Conservation (phyloP, 768 basidiomycete species). For the Podaxis sp. region DNA sequence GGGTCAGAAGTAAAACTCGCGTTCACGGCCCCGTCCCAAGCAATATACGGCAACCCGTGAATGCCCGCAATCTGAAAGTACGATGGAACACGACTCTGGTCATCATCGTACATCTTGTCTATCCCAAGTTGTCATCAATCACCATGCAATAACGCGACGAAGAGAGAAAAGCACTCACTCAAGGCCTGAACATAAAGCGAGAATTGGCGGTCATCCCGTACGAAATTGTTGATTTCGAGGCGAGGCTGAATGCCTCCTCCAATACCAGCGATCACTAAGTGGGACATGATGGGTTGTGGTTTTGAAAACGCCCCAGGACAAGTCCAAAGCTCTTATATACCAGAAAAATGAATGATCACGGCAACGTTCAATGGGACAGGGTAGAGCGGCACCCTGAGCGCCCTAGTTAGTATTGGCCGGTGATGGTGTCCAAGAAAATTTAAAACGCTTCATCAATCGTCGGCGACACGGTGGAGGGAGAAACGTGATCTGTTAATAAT, state of each 20-base stretch:
- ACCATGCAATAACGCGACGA: background rate
- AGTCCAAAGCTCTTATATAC: background rate
- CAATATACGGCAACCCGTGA: conserved; percentile 47
- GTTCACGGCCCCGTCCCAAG: conserved; percentile 42
- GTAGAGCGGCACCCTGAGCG: no score
- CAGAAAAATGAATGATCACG: no score
- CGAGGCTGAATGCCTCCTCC: conserved; percentile 34
- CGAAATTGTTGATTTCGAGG: conserved; percentile 43
- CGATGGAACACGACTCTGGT: conserved; percentile 33
- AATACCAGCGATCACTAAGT: conserved; percentile 27
- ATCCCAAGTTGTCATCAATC: background rate
- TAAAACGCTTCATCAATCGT: no score
- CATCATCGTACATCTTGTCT: conserved; percentile 31
- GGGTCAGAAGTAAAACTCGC: conserved; percentile 23
- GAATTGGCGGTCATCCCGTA: conserved; percentile 43
- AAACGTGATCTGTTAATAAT: no score
- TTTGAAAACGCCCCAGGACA: background rate
- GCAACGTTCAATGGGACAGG: no score
- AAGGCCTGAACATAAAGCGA: conserved; percentile 53
- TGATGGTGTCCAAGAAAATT: no score
- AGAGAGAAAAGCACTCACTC: conserved; percentile 28
- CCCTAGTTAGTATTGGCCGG: no score
- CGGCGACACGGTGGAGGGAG: no score
- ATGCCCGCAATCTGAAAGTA: conserved; percentile 50
- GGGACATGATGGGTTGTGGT: conserved; percentile 1